A percentile compares a stretch with the other conserved stretches of the same genome.
phyloP scores from a whole-genome alignment of 345 rosid genomes.

The Salix udensis region DNA sequence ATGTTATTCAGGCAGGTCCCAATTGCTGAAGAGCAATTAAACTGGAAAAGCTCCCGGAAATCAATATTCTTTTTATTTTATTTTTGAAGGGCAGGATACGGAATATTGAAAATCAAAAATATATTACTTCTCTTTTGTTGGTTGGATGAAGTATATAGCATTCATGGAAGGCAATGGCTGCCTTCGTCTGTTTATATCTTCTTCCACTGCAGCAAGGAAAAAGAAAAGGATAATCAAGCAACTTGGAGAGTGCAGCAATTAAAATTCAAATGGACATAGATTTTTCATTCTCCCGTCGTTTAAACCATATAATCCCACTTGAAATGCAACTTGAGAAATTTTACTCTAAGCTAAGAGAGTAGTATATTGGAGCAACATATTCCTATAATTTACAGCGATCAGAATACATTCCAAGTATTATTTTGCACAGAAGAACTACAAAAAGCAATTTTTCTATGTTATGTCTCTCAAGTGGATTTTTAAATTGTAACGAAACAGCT shows the following conservation, averaged over 20 bases:
- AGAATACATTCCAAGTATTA: not conserved
- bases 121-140: constrained; percentile 89
- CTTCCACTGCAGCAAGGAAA: constrained; percentile 68
- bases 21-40: not conserved
- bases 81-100: not conserved
- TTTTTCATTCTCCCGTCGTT: not conserved
- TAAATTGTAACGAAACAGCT: not conserved
- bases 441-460: not conserved
- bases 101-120: constrained; percentile 9
- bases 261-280: not conserved
- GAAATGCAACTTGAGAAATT: not conserved
- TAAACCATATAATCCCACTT: not conserved
- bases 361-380: not conserved
- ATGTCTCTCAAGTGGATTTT: not conserved
- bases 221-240: constrained; percentile 16
- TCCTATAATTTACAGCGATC: not conserved
- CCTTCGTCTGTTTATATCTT: constrained; percentile 85
- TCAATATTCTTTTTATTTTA: not conserved
- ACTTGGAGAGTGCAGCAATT: not conserved
- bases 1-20: not conserved
- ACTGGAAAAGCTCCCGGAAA: not conserved
- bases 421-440: not conserved
- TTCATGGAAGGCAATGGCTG: constrained; percentile 97
- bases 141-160: constrained; percentile 96
- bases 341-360: not conserved